Conservation (phyloP, 768 basidiomycete genomes). For the Clavulina sp. region DNA sequence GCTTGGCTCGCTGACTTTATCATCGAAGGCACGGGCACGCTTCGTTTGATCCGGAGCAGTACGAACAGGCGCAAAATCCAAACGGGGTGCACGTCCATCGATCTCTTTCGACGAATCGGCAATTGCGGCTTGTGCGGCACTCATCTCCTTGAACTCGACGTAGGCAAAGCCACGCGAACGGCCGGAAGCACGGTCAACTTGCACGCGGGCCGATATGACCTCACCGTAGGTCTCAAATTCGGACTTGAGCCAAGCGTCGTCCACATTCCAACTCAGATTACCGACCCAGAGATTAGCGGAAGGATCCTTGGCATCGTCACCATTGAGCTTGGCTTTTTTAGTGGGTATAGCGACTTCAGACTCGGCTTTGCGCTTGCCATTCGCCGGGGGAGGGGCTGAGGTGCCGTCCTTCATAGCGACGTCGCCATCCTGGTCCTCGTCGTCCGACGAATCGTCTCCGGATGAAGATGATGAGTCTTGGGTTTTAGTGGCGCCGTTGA, state of each 20-base stretch:
- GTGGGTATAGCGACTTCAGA: conserved; percentile 34
- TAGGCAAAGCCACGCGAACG: conserved; percentile 76
- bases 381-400: not conserved
- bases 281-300: conserved; percentile 78
- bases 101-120: conserved; percentile 72
- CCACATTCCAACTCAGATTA: conserved; percentile 87
- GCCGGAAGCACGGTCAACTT: conserved; percentile 64
- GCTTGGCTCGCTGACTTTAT: conserved; percentile 44
- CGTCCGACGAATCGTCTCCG: conserved; percentile 24
- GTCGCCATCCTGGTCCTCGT: conserved; percentile 19
- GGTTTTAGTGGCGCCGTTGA: conserved; percentile 16
- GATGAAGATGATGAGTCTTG: conserved; percentile 13
- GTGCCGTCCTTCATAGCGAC: conserved; percentile 10
- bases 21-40: conserved; percentile 61
- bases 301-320: conserved; percentile 29
- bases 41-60: conserved; percentile 40
- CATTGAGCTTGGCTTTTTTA: conserved; percentile 69
- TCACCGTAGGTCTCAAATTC: conserved; percentile 86
- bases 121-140: conserved; percentile 59
- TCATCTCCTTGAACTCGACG: conserved; percentile 53
- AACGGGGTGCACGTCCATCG: conserved; percentile 74
- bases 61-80: conserved; percentile 58
- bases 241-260: conserved; percentile 82
- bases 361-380: conserved; percentile 69
- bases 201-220: conserved; percentile 50